Conservation (phyloP, 2,329 filamentous ascomycete genomes). For the Pseudogymnoascus sp. region DNA sequence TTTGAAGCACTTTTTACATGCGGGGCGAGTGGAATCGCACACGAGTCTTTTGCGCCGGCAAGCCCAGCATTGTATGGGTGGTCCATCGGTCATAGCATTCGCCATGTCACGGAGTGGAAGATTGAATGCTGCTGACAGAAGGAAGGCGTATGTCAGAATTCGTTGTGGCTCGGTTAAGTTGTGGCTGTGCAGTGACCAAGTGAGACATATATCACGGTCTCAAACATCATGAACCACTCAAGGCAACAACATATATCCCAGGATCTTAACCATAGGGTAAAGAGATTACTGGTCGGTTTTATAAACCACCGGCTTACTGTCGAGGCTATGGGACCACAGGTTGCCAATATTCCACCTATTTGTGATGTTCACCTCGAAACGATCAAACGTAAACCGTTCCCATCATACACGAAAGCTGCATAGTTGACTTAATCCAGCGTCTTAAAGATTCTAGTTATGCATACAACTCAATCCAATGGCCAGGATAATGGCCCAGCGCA, state of each 20-base stretch:
- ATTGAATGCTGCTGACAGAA: not conserved
- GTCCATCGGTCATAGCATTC: not conserved
- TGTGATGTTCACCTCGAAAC: not conserved
- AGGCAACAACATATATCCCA: not conserved
- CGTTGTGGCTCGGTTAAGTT: not conserved
- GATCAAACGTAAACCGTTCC: not conserved
- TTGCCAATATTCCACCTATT: not conserved
- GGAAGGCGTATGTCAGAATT: not conserved
- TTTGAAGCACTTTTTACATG: conserved; percentile 2
- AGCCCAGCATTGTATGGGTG: not conserved
- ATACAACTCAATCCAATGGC: not conserved
- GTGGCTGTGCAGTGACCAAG: not conserved
- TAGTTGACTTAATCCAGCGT: not conserved
- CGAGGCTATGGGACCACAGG: not conserved
- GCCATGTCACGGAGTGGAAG: not conserved
- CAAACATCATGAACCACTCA: not conserved
- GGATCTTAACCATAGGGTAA: not conserved
- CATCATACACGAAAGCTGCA: not conserved
- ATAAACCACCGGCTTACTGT: not conserved
- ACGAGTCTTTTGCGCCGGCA: conserved; percentile 1
- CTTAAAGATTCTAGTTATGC: not conserved
- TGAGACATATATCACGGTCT: not conserved
- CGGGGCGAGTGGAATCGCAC: not conserved
- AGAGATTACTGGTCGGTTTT: not conserved
- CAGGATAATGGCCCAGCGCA: not conserved